A percentile compares a stretch with the other conserved stretches of the same genome.
Evolutionary conservation across 1,284 basidiomycete genomes (phyloP).

Genomic region (Melampsora occidentalis): DNA sequence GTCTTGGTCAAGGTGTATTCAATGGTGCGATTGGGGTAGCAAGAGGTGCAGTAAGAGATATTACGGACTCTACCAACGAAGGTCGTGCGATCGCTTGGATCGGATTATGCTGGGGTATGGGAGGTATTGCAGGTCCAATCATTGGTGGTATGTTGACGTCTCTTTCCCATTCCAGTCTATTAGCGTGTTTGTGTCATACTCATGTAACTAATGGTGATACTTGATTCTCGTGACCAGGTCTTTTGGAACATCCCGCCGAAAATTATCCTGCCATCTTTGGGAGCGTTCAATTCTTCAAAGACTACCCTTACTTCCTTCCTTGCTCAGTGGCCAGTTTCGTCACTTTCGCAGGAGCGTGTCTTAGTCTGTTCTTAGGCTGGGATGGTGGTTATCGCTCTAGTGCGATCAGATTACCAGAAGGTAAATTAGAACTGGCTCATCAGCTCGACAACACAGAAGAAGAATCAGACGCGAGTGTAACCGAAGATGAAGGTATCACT

Average conservation of each 20-base stretch:
- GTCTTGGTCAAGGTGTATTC: constrained; percentile 92
- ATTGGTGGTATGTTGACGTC: constrained; percentile 40
- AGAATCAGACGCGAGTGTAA: constrained; percentile 27
- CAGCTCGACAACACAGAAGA: constrained; percentile 62
- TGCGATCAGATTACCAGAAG: constrained; percentile 67
- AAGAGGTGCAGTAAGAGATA: constrained; percentile 76
- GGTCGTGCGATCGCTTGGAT: constrained; percentile 89
- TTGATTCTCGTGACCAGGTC: background rate
- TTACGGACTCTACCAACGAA: constrained; percentile 67
- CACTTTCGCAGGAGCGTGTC: constrained; percentile 66
- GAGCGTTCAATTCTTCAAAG: constrained; percentile 63
- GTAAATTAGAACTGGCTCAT: constrained; percentile 23
- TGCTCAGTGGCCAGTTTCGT: constrained; percentile 62
- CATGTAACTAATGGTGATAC: too few relatives aligned
- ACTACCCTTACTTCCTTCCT: constrained; percentile 88
- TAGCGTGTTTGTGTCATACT: background rate
- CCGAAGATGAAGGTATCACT: constrained; percentile 6
- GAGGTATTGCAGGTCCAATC: constrained; percentile 70
- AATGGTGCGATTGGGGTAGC: constrained; percentile 58
- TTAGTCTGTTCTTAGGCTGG: constrained; percentile 81
- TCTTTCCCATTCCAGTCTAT: too few relatives aligned
- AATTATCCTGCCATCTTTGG: constrained; percentile 78
- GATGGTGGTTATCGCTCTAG: constrained; percentile 86
- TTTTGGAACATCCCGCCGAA: constrained; percentile 71
- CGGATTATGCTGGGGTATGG: constrained; percentile 94